phyloP scores from a whole-genome alignment of 23 red algal species.

The Porphyridium purpureum region DNA sequence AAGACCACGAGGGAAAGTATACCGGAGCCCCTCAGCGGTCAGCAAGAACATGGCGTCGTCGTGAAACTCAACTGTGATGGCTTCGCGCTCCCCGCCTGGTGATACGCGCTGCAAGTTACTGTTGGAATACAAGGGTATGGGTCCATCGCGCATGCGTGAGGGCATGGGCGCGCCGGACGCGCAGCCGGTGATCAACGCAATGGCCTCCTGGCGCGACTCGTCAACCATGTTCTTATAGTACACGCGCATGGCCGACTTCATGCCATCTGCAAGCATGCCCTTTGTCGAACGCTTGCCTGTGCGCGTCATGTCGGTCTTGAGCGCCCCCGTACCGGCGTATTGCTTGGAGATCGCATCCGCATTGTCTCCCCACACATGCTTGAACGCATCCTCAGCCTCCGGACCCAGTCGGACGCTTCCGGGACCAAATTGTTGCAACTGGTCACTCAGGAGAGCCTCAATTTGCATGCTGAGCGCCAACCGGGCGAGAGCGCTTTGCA shows the following conservation, averaged over 20 bases:
- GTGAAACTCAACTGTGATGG: not conserved
- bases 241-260: conserved; percentile 91
- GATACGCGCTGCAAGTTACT: conserved; percentile 5
- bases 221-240: conserved; percentile 99
- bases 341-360: conserved; percentile 84
- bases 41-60: conserved; percentile 8
- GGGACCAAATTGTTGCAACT: not conserved
- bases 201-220: conserved; percentile 86
- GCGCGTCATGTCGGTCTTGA: conserved; percentile 90
- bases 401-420: conserved; percentile 20
- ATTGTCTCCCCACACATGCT: conserved; percentile 87
- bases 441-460: not conserved
- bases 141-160: not conserved
- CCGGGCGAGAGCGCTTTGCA: conserved; percentile 2
- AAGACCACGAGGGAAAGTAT: not conserved
- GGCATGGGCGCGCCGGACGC: conserved; percentile 12
- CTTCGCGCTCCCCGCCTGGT: conserved; percentile 2
- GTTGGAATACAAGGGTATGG: conserved; percentile 1
- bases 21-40: not conserved
- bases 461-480: not conserved
- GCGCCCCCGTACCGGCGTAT: conserved; percentile 83
- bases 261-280: conserved; percentile 73
- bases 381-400: conserved; percentile 58
- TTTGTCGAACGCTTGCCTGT: conserved; percentile 90
- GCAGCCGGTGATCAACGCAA: conserved; percentile 71